A percentile compares a stretch with the other conserved stretches of the same genome.
Conservation (phyloP, 2,329 filamentous ascomycete genomes). For the Trichophyton mentagrophytes region DNA sequence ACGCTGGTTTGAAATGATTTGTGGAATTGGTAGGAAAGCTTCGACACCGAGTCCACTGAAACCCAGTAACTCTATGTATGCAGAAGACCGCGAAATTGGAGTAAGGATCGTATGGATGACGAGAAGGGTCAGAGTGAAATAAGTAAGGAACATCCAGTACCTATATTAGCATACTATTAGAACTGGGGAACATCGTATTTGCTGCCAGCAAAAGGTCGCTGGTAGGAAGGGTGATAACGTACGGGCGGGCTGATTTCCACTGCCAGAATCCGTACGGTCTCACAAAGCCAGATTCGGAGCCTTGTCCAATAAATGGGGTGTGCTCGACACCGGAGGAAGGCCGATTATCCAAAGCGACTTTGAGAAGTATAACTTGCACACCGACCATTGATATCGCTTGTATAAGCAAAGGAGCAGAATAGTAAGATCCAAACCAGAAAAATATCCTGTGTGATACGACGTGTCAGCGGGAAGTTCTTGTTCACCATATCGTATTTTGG, state of each 20-base stretch:
- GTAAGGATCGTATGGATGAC: slow-evolving; percentile 43
- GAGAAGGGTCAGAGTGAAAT: slow-evolving; percentile 38
- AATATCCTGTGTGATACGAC: slow-evolving; percentile 37
- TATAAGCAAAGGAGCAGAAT: slow-evolving; percentile 44
- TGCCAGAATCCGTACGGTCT: slow-evolving; percentile 53
- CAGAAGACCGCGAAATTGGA: slow-evolving; percentile 30
- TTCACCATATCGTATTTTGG: neutral
- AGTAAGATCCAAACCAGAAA: slow-evolving; percentile 53
- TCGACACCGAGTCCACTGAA: slow-evolving; percentile 36
- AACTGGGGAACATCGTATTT: neutral
- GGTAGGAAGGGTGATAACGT: slow-evolving; percentile 17
- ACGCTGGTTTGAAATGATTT: slow-evolving; percentile 36
- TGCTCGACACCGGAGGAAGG: slow-evolving; percentile 33
- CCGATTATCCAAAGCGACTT: slow-evolving; percentile 48
- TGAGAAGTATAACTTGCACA: slow-evolving; percentile 46
- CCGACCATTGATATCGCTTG: slow-evolving; percentile 49
- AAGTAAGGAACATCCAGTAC: slow-evolving; percentile 47
- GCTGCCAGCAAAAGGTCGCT: neutral
- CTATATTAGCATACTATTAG: slow-evolving; percentile 14
- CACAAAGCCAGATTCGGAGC: slow-evolving; percentile 20
- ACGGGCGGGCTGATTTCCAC: slow-evolving; percentile 44
- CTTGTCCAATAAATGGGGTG: slow-evolving; percentile 28
- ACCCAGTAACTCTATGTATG: slow-evolving; percentile 35
- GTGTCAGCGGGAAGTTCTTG: slow-evolving; percentile 1
- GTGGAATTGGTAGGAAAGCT: slow-evolving; percentile 36